These are phyloP conservation scores for Gaeumannomyces sp. DNA, from an alignment of 2,329 filamentous ascomycete species.

Conservation along the genomic window DNA sequence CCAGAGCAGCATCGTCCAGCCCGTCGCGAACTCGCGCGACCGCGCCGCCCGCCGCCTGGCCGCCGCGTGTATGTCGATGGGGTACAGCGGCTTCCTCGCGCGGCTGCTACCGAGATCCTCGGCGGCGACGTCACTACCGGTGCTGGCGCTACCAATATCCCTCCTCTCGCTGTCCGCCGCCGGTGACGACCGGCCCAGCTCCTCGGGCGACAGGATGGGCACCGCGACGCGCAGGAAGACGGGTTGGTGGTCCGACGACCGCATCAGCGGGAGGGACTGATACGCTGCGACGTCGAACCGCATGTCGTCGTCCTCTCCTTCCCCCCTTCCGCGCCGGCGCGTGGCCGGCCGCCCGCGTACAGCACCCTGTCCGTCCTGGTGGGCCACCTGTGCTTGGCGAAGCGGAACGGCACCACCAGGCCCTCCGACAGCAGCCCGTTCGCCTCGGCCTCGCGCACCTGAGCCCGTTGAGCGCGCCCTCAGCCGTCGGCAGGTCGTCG, in stretches of 20 bases:
- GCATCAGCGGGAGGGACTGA: conserved; percentile 67
- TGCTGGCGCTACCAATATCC: background rate
- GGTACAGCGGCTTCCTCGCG: conserved; percentile 29
- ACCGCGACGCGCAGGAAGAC: conserved; percentile 68
- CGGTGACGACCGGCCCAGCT: conserved; percentile 27
- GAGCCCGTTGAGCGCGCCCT: conserved; percentile 24
- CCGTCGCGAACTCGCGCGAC: conserved; percentile 40
- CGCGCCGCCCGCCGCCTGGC: conserved; percentile 41
- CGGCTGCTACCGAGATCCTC: background rate
- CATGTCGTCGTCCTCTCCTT: conserved; percentile 15
- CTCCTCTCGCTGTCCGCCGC: conserved; percentile 1
- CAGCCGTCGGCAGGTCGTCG: conserved; percentile 35
- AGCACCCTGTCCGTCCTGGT: conserved; percentile 91
- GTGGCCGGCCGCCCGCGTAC: conserved; percentile 58
- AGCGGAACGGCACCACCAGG: conserved; percentile 54
- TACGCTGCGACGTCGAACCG: conserved; percentile 57
- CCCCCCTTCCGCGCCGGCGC: conserved; percentile 13
- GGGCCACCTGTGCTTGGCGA: conserved; percentile 79
- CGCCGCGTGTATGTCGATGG: conserved; percentile 51
- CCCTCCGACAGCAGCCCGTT: conserved; percentile 23
- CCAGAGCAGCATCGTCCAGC: conserved; percentile 50
- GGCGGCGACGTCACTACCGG: background rate
- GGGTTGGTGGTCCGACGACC: conserved; percentile 81
- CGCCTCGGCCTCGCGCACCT: conserved; percentile 19
- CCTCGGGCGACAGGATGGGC: conserved; percentile 45